Conservation (phyloP, 1,284 basidiomycete genomes). For the Cryptococcus sp. region DNA sequence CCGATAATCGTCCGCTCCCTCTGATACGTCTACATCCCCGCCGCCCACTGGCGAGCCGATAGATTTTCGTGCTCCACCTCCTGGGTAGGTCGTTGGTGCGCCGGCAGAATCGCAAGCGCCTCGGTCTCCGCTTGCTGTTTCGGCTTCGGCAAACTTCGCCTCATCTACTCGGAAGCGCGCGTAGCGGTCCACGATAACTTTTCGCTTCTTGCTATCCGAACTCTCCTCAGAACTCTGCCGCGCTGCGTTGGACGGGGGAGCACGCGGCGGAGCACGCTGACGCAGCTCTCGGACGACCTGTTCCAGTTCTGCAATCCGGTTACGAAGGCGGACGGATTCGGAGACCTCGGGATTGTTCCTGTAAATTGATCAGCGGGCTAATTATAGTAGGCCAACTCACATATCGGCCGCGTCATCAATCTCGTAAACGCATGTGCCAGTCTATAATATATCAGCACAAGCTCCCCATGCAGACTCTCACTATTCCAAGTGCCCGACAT, state of each 20-base stretch:
- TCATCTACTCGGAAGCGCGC: constrained; percentile 51
- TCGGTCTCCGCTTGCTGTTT: too few species aligned
- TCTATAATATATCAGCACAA: constrained; percentile 56
- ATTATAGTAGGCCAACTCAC: constrained; percentile 54
- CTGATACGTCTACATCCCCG: not conserved
- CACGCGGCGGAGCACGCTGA: constrained; percentile 29
- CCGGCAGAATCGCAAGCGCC: constrained; percentile 20
- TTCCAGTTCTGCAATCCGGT: constrained; percentile 85
- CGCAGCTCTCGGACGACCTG: constrained; percentile 73
- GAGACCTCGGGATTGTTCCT: constrained; percentile 81
- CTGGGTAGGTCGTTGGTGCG: constrained; percentile 9
- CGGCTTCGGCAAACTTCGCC: constrained; percentile 31
- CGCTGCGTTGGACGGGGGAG: not conserved
- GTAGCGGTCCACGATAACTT: constrained; percentile 49
- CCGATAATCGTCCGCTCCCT: constrained; percentile 22
- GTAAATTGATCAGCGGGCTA: constrained; percentile 8
- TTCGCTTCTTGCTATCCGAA: constrained; percentile 38
- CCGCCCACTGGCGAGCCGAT: not conserved
- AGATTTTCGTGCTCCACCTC: not conserved
- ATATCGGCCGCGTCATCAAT: constrained; percentile 81
- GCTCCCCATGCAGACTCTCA: constrained; percentile 16
- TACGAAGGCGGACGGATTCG: constrained; percentile 76
- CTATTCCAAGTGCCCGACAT: constrained; percentile 66
- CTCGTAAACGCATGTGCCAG: constrained; percentile 87
- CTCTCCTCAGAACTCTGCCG: constrained; percentile 1